These are phyloP conservation scores for Pseudonitzschia delicatissima DNA, from an alignment of 108 stramenopile species.

Conservation along the genomic window DNA sequence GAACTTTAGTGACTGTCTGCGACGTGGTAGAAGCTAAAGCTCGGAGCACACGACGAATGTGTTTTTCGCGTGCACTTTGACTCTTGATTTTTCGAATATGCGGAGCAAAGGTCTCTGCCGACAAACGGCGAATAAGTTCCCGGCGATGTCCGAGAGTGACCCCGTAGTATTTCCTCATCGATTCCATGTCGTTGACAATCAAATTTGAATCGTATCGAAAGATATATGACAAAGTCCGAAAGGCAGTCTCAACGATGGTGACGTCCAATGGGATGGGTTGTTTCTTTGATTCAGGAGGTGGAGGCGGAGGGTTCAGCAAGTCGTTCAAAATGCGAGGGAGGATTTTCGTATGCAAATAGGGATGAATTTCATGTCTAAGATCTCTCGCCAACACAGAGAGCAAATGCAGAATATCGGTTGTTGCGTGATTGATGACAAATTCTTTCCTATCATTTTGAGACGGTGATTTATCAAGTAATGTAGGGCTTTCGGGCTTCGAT, in stretches of 20 bases:
- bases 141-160: constrained; percentile 65
- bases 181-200: constrained; percentile 57
- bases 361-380: constrained; percentile 82
- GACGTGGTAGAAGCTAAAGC: constrained; percentile 49
- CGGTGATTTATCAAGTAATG: background rate
- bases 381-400: constrained; percentile 79
- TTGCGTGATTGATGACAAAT: constrained; percentile 72
- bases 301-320: constrained; percentile 70
- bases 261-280: constrained; percentile 69
- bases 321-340: constrained; percentile 73
- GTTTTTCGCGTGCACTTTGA: constrained; percentile 54
- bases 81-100: constrained; percentile 65
- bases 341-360: constrained; percentile 55
- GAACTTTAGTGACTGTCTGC: constrained; percentile 13
- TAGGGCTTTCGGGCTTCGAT: constrained; percentile 27
- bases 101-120: constrained; percentile 80
- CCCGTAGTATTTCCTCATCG: constrained; percentile 78
- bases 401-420: constrained; percentile 81
- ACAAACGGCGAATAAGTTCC: constrained; percentile 66
- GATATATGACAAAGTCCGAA: constrained; percentile 76
- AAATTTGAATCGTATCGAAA: constrained; percentile 75
- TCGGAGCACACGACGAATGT: constrained; percentile 64
- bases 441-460: constrained; percentile 7
- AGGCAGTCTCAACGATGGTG: constrained; percentile 72
- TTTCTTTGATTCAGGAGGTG: constrained; percentile 39